phyloP scores from a whole-genome alignment of 768 basidiomycete species.

The Imleria badia region DNA sequence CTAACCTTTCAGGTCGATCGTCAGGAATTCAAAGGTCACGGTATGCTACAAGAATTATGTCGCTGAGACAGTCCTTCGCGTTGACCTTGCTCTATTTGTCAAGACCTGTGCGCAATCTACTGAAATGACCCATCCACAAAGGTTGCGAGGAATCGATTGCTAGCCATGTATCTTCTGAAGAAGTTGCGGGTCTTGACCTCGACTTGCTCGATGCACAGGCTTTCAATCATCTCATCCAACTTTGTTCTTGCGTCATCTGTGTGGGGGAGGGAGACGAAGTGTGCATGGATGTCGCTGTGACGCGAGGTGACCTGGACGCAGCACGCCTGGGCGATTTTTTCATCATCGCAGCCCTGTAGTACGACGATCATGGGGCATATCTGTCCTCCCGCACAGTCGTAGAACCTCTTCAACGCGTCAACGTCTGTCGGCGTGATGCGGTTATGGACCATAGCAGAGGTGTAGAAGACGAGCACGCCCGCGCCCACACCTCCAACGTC shows the following conservation, averaged over 20 bases:
- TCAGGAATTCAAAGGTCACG: too few species aligned
- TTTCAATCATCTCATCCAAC: neutral
- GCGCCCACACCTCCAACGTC: neutral
- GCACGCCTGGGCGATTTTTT: neutral
- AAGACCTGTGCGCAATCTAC: too few species aligned
- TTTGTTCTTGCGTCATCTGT: neutral
- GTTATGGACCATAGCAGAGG: neutral
- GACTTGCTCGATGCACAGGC: neutral
- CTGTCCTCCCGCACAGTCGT: neutral
- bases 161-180: too few species aligned
- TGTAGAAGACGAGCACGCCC: neutral
- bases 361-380: neutral
- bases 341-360: neutral
- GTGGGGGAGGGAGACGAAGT: too few species aligned
- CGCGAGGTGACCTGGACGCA: neutral
- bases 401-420: neutral
- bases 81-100: too few species aligned
- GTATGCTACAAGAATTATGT: too few species aligned
- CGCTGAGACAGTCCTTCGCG: too few species aligned
- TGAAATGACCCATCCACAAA: too few species aligned
- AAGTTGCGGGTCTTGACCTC: neutral
- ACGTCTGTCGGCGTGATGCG: neutral
- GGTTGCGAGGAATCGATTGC: too few species aligned
- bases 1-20: too few species aligned
- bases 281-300: neutral